Conservation (phyloP, 306 rosid genomes). For the Hippophae gyantsensis region DNA sequence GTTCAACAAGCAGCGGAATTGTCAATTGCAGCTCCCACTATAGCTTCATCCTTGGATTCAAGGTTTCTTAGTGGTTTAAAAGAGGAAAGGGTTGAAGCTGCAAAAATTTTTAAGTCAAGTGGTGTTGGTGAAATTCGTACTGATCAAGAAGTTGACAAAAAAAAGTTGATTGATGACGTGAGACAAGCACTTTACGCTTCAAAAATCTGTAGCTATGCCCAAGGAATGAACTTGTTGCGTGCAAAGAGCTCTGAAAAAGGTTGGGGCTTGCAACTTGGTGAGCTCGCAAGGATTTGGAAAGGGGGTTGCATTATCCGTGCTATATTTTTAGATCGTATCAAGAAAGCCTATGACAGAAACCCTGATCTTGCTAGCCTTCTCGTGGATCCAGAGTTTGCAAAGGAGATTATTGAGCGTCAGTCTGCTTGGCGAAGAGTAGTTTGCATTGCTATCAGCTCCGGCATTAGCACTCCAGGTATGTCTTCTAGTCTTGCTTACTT, state of each 20-base stretch:
- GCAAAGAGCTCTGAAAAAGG: constrained; percentile 61
- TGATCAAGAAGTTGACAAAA: constrained; percentile 45
- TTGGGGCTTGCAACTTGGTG: constrained; percentile 70
- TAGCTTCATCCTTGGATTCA: constrained; percentile 66
- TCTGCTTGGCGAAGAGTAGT: constrained; percentile 77
- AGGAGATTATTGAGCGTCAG: constrained; percentile 69
- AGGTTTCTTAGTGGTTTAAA: constrained; percentile 64
- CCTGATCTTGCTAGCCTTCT: constrained; percentile 64
- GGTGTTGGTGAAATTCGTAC: constrained; percentile 13
- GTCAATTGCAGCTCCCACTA: constrained; percentile 64
- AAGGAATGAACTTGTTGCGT: constrained; percentile 72
- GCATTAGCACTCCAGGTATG: constrained; percentile 77
- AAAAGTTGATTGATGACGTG: constrained; percentile 58
- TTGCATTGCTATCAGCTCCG: constrained; percentile 35
- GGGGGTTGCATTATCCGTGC: constrained; percentile 77
- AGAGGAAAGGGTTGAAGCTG: constrained; percentile 59
- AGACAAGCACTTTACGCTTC: constrained; percentile 77
- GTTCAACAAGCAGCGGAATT: constrained; percentile 81
- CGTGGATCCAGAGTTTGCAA: constrained; percentile 66
- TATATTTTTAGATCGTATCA: constrained; percentile 66
- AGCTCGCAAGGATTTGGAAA: constrained; percentile 73
- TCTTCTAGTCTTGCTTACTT: constrained; percentile 78
- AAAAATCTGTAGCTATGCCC: constrained; percentile 76
- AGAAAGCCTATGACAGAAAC: constrained; percentile 71
- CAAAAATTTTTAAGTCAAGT: constrained; percentile 18